Conservation (phyloP, 345 rosid genomes). For the Bruguiera gymnorhiza region DNA sequence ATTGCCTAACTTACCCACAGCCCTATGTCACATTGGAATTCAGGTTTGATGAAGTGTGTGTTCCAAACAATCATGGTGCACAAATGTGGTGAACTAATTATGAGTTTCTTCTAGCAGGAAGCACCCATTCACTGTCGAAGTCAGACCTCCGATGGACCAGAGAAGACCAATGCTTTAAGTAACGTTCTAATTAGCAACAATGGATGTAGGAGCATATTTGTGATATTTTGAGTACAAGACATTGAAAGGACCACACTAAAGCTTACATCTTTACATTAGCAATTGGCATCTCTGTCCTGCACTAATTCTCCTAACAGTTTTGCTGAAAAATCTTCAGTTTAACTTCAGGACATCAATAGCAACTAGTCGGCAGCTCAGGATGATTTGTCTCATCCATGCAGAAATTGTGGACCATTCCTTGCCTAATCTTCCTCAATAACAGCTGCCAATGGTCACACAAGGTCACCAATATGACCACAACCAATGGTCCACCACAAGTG, state of each 20-base stretch:
- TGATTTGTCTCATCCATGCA: neutral
- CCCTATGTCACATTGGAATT: too few relatives aligned
- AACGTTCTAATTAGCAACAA: neutral
- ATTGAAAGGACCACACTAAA: neutral
- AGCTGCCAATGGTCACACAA: conserved; percentile 6
- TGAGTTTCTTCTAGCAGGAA: too few relatives aligned
- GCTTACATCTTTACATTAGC: neutral
- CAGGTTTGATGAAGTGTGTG: too few relatives aligned
- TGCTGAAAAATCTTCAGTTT: neutral
- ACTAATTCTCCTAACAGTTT: neutral
- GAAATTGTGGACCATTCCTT: conserved; percentile 22
- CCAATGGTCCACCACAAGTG: conserved; percentile 8
- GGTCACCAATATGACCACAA: conserved; percentile 5
- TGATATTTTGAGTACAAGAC: too few relatives aligned
- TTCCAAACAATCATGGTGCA: too few relatives aligned
- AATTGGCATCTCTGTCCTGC: neutral
- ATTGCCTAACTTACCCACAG: too few relatives aligned
- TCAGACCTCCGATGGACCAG: neutral
- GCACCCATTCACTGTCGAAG: neutral
- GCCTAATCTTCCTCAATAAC: conserved; percentile 6
- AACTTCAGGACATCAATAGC: neutral
- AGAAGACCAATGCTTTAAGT: neutral
- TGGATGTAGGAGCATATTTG: neutral
- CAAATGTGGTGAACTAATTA: too few relatives aligned
- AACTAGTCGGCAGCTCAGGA: neutral